Evolutionary conservation across 768 basidiomycete species (phyloP), one percentile per base, ranked within the genome.

Genomic region (Gyrodon lividus): DNA sequence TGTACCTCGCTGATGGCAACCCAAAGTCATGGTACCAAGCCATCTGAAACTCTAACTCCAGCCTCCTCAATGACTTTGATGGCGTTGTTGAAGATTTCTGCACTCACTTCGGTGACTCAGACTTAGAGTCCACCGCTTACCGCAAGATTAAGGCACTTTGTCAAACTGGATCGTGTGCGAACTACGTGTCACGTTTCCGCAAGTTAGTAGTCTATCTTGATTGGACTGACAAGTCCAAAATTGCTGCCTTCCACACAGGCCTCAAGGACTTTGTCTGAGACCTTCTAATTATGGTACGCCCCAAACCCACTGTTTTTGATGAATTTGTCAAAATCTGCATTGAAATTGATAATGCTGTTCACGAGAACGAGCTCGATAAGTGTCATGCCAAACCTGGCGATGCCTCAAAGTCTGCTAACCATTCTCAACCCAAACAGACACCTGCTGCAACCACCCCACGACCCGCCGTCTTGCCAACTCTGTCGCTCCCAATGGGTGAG

Each of bases 191-290:
- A 22, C 57, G 52, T 30, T 72, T 67, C 54, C 40, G 55, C 26
- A 64, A 72, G 43, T 50, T 62, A 35, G 40, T 62, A 19, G 48
- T 43, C 28, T 58, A 71, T 22, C 46, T 72, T 4, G 57, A 69
- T n/a, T 58, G 60, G 59, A 64, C 63, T 16, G 64, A 72, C 3
- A 50, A 64, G 33, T 71, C 63, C 17, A 68, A 69, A 42, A 73
- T 73, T 31, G 61, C 65, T 14, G 43, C 57, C 30, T 72, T 68
- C 56, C 59, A 63, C 13, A 51, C 61, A 6, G 59, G 67, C 10
- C 59, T 72, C 38, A 72, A 72, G 52, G 51, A 57, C 7, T 35
- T 49, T 3, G 47, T 72, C 46, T 60, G 68, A 48, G 58, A 62
- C 20, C 35, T 48, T 8, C 40, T 61, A 6, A 34, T 61, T 31